A percentile compares a stretch with the other conserved stretches of the same genome.
phyloP scores from a whole-genome alignment of 805 yeast genomes.

The Limtongia smithiae region DNA sequence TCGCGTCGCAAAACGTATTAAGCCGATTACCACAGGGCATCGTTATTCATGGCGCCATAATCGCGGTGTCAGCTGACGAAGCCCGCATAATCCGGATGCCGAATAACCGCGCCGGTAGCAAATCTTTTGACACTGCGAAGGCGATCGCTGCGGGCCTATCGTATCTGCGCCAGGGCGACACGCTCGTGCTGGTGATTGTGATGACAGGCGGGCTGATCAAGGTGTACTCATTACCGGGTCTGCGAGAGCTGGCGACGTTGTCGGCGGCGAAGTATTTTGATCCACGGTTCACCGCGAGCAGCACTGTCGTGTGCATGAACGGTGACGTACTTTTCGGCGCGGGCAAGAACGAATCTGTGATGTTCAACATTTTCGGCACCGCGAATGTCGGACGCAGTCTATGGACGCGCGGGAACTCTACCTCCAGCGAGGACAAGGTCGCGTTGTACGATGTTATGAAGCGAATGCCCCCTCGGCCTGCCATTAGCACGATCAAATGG shows the following conservation, averaged over 20 bases:
- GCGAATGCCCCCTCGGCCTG: constrained; percentile 73
- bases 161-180: constrained; percentile 43
- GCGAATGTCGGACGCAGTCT: constrained; percentile 30
- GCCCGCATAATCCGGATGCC: constrained; percentile 61
- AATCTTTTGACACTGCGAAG: constrained; percentile 51
- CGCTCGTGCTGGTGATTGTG: constrained; percentile 46
- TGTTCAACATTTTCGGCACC: constrained; percentile 50
- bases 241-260: constrained; percentile 24
- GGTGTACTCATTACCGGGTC: constrained; percentile 31
- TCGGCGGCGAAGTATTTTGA: constrained; percentile 27
- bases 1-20: constrained; percentile 58
- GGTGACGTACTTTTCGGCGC: constrained; percentile 51
- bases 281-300: constrained; percentile 15
- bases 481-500: constrained; percentile 76
- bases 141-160: constrained; percentile 52
- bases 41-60: constrained; percentile 56
- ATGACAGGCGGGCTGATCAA: constrained; percentile 49
- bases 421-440: constrained; percentile 43
- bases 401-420: constrained; percentile 22
- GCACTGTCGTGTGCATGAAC: constrained; percentile 40
- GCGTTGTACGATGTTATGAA: constrained; percentile 65
- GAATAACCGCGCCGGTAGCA: constrained; percentile 60
- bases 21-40: constrained; percentile 59
- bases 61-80: constrained; percentile 56
- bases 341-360: constrained; percentile 51